These are phyloP conservation scores for Stellera chamaejasme DNA, from an alignment of 345 rosid genomes.

Conservation along the genomic window DNA sequence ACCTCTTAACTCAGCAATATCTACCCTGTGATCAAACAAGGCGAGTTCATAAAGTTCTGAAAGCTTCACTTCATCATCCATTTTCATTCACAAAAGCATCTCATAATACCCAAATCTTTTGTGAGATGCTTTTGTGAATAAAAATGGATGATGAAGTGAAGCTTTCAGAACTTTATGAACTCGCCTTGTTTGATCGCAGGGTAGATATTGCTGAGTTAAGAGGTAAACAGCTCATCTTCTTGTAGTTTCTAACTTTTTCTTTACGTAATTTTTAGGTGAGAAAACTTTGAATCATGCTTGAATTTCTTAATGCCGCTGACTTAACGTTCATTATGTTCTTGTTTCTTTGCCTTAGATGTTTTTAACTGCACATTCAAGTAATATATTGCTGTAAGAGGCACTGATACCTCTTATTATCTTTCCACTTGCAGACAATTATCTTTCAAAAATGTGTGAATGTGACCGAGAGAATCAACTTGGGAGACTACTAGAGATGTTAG, in stretches of 20 bases:
- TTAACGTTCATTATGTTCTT: neutral
- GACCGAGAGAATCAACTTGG: conserved; percentile 42
- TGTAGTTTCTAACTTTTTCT: neutral
- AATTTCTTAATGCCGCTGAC: no score
- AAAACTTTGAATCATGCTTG: neutral
- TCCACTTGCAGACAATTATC: conserved; percentile 56
- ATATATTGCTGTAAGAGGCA: neutral
- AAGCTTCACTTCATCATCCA: conserved; percentile 34
- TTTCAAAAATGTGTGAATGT: conserved; percentile 51
- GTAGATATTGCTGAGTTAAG: conserved; percentile 22
- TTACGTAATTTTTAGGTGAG: no score
- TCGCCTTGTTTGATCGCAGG: conserved; percentile 18
- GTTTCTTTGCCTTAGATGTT: neutral
- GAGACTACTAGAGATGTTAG: conserved; percentile 47
- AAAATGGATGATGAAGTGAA: conserved; percentile 38
- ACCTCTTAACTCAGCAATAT: conserved; percentile 40
- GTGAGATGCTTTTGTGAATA: conserved; percentile 72
- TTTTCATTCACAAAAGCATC: conserved; percentile 60
- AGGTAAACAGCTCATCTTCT: conserved; percentile 31
- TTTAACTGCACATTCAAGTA: neutral
- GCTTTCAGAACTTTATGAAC: conserved; percentile 44
- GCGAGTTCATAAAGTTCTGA: conserved; percentile 32
- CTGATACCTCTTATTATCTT: neutral
- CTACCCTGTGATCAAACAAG: conserved; percentile 19
- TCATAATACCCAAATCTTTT: conserved; percentile 77